Percentiles rank a stretch among this genome's conserved stretches.
Conservation (phyloP, 2,329 filamentous ascomycete species). For the Celoporthe dispersa region DNA sequence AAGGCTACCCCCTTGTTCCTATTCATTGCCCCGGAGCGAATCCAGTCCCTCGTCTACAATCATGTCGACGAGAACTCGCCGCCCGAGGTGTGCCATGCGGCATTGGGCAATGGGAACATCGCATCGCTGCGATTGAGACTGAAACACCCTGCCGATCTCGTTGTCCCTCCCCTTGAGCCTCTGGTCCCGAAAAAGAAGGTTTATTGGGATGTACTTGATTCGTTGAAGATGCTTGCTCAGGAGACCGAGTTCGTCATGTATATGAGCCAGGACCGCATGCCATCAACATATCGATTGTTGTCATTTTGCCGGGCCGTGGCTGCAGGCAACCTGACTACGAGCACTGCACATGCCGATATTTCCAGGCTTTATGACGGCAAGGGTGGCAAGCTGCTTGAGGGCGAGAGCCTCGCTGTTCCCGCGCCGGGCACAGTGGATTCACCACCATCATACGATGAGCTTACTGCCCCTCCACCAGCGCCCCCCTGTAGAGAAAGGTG, state of each 20-base stretch:
- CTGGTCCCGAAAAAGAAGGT: constrained; percentile 19
- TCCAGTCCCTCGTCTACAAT: constrained; percentile 10
- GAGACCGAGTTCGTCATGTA: constrained; percentile 9
- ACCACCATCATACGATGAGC: constrained; percentile 14
- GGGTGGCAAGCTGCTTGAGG: constrained; percentile 8
- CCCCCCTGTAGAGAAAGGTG: constrained; percentile 17
- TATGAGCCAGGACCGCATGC: not conserved
- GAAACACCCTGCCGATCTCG: constrained; percentile 5
- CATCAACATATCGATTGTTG: not conserved
- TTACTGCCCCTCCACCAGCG: constrained; percentile 13
- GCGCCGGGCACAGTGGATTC: not conserved
- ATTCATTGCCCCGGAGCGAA: constrained; percentile 16
- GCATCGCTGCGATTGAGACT: constrained; percentile 3
- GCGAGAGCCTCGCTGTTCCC: not conserved
- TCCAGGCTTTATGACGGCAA: constrained; percentile 19
- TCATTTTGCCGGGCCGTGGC: constrained; percentile 7
- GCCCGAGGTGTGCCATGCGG: not conserved
- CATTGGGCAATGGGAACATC: constrained; percentile 8
- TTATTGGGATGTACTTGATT: constrained; percentile 15
- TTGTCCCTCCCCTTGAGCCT: constrained; percentile 6
- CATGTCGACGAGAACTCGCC: not conserved
- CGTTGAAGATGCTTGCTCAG: constrained; percentile 13
- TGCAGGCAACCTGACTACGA: constrained; percentile 1
- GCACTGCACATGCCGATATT: constrained; percentile 16
- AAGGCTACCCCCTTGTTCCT: constrained; percentile 15